Evolutionary conservation across 768 basidiomycete genomes (phyloP).

Genomic region (Podaxis rugospora): DNA sequence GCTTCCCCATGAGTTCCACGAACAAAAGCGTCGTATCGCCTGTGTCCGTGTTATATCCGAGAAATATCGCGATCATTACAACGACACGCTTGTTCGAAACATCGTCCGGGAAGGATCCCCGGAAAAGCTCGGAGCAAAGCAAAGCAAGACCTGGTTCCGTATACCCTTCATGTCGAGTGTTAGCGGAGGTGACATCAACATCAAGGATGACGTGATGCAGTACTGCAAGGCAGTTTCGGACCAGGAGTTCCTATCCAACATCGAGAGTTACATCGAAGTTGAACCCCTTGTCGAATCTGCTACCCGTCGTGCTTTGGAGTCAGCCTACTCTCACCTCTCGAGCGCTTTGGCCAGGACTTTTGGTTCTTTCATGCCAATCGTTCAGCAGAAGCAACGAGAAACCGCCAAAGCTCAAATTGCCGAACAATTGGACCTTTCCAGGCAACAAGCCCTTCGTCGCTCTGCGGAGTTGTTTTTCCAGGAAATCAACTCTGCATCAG

Average conservation of each 20-base stretch:
- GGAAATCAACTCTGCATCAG: not conserved
- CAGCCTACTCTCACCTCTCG: not conserved
- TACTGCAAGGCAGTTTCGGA: not conserved
- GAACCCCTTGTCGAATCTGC: conserved; percentile 8
- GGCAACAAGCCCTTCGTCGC: not conserved
- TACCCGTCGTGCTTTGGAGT: not conserved
- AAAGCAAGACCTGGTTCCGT: not conserved
- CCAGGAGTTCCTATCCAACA: not conserved
- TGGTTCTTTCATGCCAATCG: not conserved
- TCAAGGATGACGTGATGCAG: not conserved
- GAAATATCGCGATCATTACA: not conserved
- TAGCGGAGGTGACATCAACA: not conserved
- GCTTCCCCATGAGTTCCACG: not conserved
- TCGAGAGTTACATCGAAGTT: not conserved
- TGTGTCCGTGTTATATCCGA: not conserved
- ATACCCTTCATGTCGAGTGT: not conserved
- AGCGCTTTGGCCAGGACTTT: not conserved
- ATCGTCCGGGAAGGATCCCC: not conserved
- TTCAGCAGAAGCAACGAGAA: not conserved
- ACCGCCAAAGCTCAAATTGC: not conserved
- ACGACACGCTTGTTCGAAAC: not conserved
- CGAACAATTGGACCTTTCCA: not conserved
- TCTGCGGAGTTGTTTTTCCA: not conserved
- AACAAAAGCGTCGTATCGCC: not conserved
- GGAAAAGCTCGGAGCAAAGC: not conserved